Evolutionary conservation across 148 eudicot genomes (phyloP).

Genomic region (Camellia granthamiana): DNA sequence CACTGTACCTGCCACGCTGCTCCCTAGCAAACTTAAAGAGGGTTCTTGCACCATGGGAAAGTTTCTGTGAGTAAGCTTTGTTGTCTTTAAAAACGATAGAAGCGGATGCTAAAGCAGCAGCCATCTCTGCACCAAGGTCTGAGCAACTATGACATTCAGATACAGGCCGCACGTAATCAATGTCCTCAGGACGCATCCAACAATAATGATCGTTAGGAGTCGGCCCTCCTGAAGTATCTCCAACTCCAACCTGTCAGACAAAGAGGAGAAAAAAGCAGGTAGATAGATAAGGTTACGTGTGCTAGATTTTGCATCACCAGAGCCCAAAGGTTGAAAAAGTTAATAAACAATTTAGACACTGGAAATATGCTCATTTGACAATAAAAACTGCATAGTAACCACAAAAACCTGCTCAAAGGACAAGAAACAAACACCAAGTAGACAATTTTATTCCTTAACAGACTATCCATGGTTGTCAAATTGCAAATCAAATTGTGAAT

Average conservation of each 20-base stretch:
- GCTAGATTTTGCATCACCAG: background rate
- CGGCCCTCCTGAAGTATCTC: constrained; percentile 71
- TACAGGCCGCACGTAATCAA: constrained; percentile 70
- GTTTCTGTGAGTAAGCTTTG: constrained; percentile 79
- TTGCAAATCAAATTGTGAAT: background rate
- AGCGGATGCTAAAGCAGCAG: constrained; percentile 86
- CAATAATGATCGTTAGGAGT: constrained; percentile 85
- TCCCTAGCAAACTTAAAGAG: constrained; percentile 64
- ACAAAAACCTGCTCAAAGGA: background rate
- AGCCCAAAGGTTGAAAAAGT: background rate
- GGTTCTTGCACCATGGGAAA: constrained; percentile 78
- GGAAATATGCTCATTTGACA: constrained; percentile 7
- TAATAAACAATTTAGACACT: background rate
- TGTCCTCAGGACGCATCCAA: constrained; percentile 93
- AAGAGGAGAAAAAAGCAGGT: background rate
- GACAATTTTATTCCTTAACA: background rate
- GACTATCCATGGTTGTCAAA: background rate
- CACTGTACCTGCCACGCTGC: constrained; percentile 81
- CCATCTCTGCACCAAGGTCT: constrained; percentile 90
- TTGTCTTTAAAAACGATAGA: constrained; percentile 91
- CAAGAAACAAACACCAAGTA: background rate
- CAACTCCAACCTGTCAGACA: constrained; percentile 64
- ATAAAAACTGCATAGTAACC: background rate
- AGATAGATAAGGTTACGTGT: background rate
- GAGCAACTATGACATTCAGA: constrained; percentile 56